Percentiles rank a stretch among this genome's conserved stretches.
These are phyloP conservation scores for Leccinum solheimii DNA, from an alignment of 1,284 basidiomycete species.

Conservation along the genomic window DNA sequence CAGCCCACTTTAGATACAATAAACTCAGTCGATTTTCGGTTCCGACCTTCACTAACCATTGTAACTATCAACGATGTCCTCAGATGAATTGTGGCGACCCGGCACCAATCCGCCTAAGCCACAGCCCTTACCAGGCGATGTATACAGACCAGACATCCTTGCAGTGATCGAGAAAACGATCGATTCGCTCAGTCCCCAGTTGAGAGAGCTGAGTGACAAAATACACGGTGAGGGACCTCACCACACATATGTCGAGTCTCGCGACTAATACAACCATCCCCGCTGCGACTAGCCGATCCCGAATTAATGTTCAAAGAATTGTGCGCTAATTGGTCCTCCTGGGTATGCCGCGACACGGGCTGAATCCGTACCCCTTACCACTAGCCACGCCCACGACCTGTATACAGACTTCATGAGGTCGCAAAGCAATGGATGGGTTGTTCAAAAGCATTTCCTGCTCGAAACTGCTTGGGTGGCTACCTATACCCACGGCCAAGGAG, in stretches of 20 bases:
- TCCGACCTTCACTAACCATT: not conserved
- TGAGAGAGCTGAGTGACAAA: constrained; percentile 65
- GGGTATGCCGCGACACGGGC: constrained; percentile 39
- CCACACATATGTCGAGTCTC: not conserved
- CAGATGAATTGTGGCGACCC: constrained; percentile 32
- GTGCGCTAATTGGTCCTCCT: constrained; percentile 37
- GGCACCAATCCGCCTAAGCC: constrained; percentile 22
- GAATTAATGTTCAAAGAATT: constrained; percentile 59
- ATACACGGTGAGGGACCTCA: constrained; percentile 55
- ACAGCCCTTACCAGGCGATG: constrained; percentile 22
- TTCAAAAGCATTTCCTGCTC: constrained; percentile 57
- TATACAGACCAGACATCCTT: constrained; percentile 43
- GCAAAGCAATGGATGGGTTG: constrained; percentile 53
- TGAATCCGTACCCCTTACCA: constrained; percentile 2
- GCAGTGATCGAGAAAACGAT: constrained; percentile 59
- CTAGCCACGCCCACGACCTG: constrained; percentile 54
- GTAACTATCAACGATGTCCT: constrained; percentile 18
- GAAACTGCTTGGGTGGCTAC: constrained; percentile 74
- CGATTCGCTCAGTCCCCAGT: constrained; percentile 50
- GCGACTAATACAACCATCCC: constrained; percentile 2
- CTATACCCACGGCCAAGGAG: constrained; percentile 54
- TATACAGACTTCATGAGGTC: constrained; percentile 56
- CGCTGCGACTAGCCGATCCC: constrained; percentile 49
- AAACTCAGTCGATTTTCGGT: not conserved
- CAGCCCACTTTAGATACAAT: too few relatives aligned